These are phyloP conservation scores for Lathyrus aphaca DNA, from an alignment of 306 rosid genomes.

Conservation along the genomic window DNA sequence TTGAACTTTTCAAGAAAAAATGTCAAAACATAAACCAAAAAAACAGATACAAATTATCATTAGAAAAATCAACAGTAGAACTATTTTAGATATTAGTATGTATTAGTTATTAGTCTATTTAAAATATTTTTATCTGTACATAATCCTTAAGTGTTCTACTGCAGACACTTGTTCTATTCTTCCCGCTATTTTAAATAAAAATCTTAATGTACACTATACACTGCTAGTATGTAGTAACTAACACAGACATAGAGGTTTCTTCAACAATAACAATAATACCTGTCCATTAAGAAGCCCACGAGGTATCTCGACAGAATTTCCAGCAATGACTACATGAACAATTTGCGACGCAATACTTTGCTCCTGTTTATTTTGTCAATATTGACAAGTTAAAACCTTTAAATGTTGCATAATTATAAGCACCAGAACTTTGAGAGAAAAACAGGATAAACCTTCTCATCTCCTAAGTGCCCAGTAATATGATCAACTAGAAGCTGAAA, in stretches of 20 bases:
- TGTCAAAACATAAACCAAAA: conserved; percentile 19
- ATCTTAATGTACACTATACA: conserved; percentile 5
- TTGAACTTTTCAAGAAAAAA: conserved; percentile 15
- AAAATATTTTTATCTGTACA: neutral
- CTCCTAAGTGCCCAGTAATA: conserved; percentile 96
- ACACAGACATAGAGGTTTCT: conserved; percentile 9
- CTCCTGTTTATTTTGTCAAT: conserved; percentile 61
- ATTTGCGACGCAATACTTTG: conserved; percentile 85
- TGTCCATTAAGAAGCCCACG: conserved; percentile 77
- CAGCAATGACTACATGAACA: conserved; percentile 80
- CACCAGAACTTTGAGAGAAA: conserved; percentile 36
- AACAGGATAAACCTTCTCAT: conserved; percentile 66
- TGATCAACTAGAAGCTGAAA: conserved; percentile 95
- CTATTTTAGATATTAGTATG: conserved; percentile 3
- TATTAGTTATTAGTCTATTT: neutral
- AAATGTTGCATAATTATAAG: conserved; percentile 30
- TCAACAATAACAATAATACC: conserved; percentile 51
- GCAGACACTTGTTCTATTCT: neutral
- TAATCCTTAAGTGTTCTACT: neutral
- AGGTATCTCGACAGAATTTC: conserved; percentile 83
- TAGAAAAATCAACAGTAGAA: conserved; percentile 1
- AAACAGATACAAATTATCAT: conserved; percentile 17
- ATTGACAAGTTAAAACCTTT: conserved; percentile 40
- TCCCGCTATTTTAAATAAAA: conserved; percentile 13
- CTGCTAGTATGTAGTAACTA: conserved; percentile 20